Evolutionary conservation across 1,284 basidiomycete species (phyloP), one percentile per base, ranked within the genome.

Genomic region (Cryptococcus sp.): DNA sequence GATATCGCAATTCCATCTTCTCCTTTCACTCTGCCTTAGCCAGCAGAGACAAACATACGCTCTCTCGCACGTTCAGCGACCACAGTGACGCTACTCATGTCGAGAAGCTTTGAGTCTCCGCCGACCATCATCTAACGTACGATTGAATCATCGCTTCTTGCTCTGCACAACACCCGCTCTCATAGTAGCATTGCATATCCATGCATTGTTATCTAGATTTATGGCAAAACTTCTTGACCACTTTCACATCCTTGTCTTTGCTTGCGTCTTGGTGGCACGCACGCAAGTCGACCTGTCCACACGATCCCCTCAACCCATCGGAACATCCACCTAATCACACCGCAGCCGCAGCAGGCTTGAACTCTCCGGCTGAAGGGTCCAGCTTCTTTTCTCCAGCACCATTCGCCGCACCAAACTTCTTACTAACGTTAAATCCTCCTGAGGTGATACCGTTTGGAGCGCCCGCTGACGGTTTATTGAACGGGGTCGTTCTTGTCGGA

Each of bases 301-400:
- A 5, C 29, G 2, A 34, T 10, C 29, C 29, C 29, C 3, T 34
- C 29, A 4, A 34, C 29, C 29, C 29, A 4, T 34, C 29, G 2
- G 29, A 10, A 34, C 29, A 5, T 5, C 29, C 8, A 10, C 29
- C 2, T 4, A 13, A 34, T 10, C 8, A 34, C 5, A 34, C 29
- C 29, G 29, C 47, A 16, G 29, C 29, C 11, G 39, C 52, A 17
- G 57, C 46, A 19, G 69, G 71, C 59, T 67, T 72, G 59, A 74
- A 74, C 52, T 69, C 69, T 38, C 63, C 63, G 7, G 64, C 70
- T 3, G 55, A 49, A 4, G 70, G 69, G 58, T 74, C 64, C 46
- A 72, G 55, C 49, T 58, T 57, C 38, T 48, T 60, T 48, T 57
- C 55, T 20, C 37, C 20, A 8, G 45, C 23, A 22, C 26, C 29